Evolutionary conservation across 2,329 filamentous ascomycete species (phyloP), one percentile per base, ranked within the genome.

Genomic region (Botrytis elliptica): DNA sequence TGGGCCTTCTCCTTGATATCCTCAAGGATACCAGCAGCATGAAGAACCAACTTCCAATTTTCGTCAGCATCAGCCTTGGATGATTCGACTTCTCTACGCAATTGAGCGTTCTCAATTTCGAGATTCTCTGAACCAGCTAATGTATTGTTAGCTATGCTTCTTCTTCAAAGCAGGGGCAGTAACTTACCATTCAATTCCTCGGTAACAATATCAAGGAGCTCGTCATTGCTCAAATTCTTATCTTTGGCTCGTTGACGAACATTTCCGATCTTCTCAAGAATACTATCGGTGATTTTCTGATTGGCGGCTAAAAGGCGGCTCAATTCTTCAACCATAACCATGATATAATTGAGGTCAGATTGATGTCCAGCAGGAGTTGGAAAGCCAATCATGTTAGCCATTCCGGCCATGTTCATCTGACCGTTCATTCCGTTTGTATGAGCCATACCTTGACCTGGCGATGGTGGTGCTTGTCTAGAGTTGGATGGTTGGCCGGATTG

Each of bases 321-420:
- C 83, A 91, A 84, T 79, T 90, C 88, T 79, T 92, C 90, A 18
- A 92, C 89, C 87, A 91, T 89, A 76, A 85, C 85, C 79, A 91
- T 91, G 79, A 92, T 90, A 82, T 90, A 89, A 79, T 90, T 90
- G 75, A 92, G 86, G 81, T 92, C 90, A 70, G 89, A 87, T 81
- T 91, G 89, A 80, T 92, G 89, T 66, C 89, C 89, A 29, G 89
- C 90, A n/a, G 89, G 89, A 25, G 88, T 90, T 22, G 89, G 89
- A 59, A 80, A 79, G 10, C 80, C 81, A 60, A 78, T 75, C 76
- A 80, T 79, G 22, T 77, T 77, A 44, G 75, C 84, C 66, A 79
- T 78, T 18, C 77, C 77, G 33, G 75, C 84, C 66, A 85, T 84
- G 73, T 86, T 85, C 74, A 84, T 85, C 44, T 79, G 77, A 65